Evolutionary conservation across 2,329 filamentous ascomycete genomes (phyloP), one percentile per base, ranked within the genome.

Genomic region (Aspergillus uvarum): DNA sequence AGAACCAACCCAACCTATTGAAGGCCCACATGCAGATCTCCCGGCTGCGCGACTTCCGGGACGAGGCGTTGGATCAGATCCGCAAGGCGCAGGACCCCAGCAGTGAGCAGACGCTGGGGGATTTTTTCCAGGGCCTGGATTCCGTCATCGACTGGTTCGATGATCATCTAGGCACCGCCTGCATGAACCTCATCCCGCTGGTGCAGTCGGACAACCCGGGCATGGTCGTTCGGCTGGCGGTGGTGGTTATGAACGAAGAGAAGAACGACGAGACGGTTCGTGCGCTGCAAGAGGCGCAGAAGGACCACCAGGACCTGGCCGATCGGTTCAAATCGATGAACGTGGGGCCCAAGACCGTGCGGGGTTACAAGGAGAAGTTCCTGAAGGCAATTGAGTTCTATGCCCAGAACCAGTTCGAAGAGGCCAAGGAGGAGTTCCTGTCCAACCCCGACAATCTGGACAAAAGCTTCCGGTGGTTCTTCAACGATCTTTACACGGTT

Each of bases 351-450:
- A 96, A 96, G 76, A 91, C 92, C 65, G 87, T 96, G 56, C 88
- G 94, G 65, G 95, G 94, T 3, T 99, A 99, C 81, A 99, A 98
- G 80, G 91, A 96, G 68, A 96, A 96, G 74, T 97, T 98, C 74
- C 77, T 96, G 44, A 84, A 90, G 70, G 88, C 90, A 44, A 92
- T 97, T 71, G 85, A 88, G 68, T 81, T 88, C 60, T 88, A 87
- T 63, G 90, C 89, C 6, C 84, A 90, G 70, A 85, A 84, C 49
- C 89, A 94, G 70, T 92, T 97, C 68, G 86, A 87, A 12, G 82
- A 86, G 60, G 85, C 87, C 47, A 86, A 87, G 60, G 85, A 89
- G 56, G 85, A 87, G 51, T 98, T 99, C 74, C 79, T 94, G 56
- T 89, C 89, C 42, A 92, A 98, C 71, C 91, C 95, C 0, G 85